phyloP scores from a whole-genome alignment of 1,139 yeast species.

The Sugiyamaella grinbergsii region DNA sequence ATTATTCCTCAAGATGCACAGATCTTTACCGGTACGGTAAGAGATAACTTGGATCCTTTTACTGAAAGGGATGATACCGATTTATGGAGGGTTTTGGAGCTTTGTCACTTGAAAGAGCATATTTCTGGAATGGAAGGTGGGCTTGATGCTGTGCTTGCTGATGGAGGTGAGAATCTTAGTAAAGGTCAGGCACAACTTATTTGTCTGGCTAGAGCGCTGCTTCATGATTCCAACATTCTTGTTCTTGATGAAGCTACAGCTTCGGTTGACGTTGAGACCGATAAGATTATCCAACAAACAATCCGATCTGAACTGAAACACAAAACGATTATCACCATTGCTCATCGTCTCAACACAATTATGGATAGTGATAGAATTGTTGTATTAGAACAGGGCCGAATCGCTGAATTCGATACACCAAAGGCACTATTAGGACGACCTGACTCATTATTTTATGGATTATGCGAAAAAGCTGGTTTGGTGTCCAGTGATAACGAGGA shows the following conservation, averaged over 20 bases:
- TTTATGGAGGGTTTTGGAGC: slow-evolving; percentile 57
- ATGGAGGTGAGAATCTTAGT: slow-evolving; percentile 72
- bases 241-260: slow-evolving; percentile 85
- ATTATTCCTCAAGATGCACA: slow-evolving; percentile 79
- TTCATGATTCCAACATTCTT: slow-evolving; percentile 60
- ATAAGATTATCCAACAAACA: slow-evolving; percentile 69
- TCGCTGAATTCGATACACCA: slow-evolving; percentile 24
- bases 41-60: slow-evolving; percentile 69
- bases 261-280: slow-evolving; percentile 79
- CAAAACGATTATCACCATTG: slow-evolving; percentile 74
- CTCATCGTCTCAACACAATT: slow-evolving; percentile 79
- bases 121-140: slow-evolving; percentile 54
- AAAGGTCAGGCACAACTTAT: slow-evolving; percentile 77
- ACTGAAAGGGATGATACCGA: slow-evolving; percentile 51
- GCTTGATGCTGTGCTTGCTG: slow-evolving; percentile 51
- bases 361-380: slow-evolving; percentile 73
- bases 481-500: slow-evolving; percentile 6
- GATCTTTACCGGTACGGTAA: slow-evolving; percentile 62
- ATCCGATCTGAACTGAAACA: slow-evolving; percentile 62
- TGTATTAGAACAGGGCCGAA: slow-evolving; percentile 23
- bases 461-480: slow-evolving; percentile 21
- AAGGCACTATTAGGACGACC: slow-evolving; percentile 37
- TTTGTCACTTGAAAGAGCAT: slow-evolving; percentile 79
- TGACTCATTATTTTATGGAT: slow-evolving; percentile 14
- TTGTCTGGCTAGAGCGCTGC: slow-evolving; percentile 71